Evolutionary conservation across 139 green algal species (phyloP), one percentile per base, ranked within the genome.

Genomic region (Volvox africanus): DNA sequence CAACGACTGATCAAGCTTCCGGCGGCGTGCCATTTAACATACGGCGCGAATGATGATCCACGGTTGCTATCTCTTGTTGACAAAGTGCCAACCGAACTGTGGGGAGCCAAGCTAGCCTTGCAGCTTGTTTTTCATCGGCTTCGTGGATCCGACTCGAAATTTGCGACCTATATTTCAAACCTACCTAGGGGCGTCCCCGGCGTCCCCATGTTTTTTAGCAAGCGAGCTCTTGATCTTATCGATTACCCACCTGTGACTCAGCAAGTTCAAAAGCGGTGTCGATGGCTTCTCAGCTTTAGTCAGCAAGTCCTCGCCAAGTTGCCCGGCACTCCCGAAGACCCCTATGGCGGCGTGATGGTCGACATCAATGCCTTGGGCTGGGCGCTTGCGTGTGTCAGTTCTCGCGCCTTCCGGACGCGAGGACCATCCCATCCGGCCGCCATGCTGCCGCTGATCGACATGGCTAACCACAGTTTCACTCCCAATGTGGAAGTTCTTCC

Each of bases 401-500:
- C 93, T 0, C 90, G 97, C 0, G 97, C 97, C 0, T 99, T 99
- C 89, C 92, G 97, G 2, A 94, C 94, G 1, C 76, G 89, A 0
- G 97, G 97, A 0, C 94, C 94, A 16, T 32, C 75, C 0, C 88
- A 96, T 3, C 96, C 96, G n/a, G 95, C 95, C 2, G 86, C 95
- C 12, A 91, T 97, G 93, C 93, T 99, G 80, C 96, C 96, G 0
- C 93, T 99, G 0, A 97, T 99, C 22, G 97, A 94, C 89, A 97
- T 98, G 95, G 93, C 89, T 83, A 98, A 98, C 92, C 97, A 98
- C 89, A 94, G 79, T 28, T 98, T 96, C 82, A 16, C 83, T 0
- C 94, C 95, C 35, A 98, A 97, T 86, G 89, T 67, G 2, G 94
- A 95, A 77, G 93, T 96, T 20, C 84, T 94, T 61, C 93, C 93